phyloP scores from a whole-genome alignment of 2,329 filamentous ascomycete genomes.

The Hypoxylon sp. region DNA sequence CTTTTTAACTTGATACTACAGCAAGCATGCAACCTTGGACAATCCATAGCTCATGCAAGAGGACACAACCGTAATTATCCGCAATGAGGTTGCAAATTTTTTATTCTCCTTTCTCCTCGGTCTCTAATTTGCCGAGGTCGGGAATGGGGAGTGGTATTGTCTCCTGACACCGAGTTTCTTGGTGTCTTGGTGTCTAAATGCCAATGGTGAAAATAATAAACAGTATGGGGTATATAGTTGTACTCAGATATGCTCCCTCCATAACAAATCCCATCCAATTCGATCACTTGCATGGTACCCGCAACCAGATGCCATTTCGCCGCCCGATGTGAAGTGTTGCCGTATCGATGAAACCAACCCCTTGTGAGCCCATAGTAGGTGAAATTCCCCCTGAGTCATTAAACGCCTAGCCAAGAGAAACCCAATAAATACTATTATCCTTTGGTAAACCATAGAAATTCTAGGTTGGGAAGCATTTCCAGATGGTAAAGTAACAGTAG shows the following conservation, averaged over 20 bases:
- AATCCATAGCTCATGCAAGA: constrained; percentile 12
- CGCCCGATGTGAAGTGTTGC: constrained; percentile 32
- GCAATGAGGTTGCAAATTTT: constrained; percentile 18
- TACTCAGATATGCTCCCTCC: constrained; percentile 33
- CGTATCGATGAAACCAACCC: constrained; percentile 34
- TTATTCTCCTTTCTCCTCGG: constrained; percentile 29
- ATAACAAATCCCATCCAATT: constrained; percentile 16
- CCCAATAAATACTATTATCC: constrained; percentile 27
- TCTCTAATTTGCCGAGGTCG: constrained; percentile 31
- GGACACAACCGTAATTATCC: constrained; percentile 40
- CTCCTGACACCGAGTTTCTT: constrained; percentile 27
- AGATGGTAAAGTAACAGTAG: constrained; percentile 36
- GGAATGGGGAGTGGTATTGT: constrained; percentile 30
- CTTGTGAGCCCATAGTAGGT: constrained; percentile 31
- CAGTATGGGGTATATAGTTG: constrained; percentile 39
- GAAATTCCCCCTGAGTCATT: constrained; percentile 34
- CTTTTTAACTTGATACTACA: constrained; percentile 28
- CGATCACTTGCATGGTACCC: constrained; percentile 21
- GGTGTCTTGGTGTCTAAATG: constrained; percentile 26
- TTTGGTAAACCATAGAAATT: constrained; percentile 22
- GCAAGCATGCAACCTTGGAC: constrained; percentile 24
- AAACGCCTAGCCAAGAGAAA: constrained; percentile 41
- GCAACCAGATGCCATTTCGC: constrained; percentile 32
- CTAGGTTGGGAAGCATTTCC: constrained; percentile 21
- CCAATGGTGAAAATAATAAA: constrained; percentile 21